Evolutionary conservation across 2,329 filamentous ascomycete species (phyloP).

Genomic region (Raffaelea deltoideospora): DNA sequence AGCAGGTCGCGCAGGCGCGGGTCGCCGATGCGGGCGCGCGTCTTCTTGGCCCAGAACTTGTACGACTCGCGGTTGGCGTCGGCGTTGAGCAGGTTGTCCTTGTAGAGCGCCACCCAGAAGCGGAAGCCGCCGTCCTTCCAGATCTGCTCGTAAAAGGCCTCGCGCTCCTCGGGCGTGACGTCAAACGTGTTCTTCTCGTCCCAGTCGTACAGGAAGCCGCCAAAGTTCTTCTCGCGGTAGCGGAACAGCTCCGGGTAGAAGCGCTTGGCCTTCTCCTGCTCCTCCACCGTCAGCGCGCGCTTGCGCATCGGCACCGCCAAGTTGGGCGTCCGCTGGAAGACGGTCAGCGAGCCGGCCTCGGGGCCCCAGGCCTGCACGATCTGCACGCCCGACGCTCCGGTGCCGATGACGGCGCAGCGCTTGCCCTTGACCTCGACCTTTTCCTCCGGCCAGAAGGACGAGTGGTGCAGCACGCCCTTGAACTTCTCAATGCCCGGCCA

Average conservation of each 20-base stretch:
- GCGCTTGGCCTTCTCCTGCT: constrained; percentile 30
- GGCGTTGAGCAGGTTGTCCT: constrained; percentile 29
- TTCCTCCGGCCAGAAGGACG: constrained; percentile 44
- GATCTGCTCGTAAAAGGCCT: constrained; percentile 29
- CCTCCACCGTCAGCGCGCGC: constrained; percentile 27
- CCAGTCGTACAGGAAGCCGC: constrained; percentile 43
- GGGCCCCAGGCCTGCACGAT: constrained; percentile 45
- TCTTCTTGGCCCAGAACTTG: constrained; percentile 38
- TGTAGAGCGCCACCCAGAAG: constrained; percentile 38
- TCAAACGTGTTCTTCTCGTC: constrained; percentile 39
- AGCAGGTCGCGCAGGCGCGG: constrained; percentile 32
- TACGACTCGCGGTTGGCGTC: constrained; percentile 38
- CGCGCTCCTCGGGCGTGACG: constrained; percentile 31
- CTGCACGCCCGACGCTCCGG: constrained; percentile 49
- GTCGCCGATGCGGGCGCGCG: constrained; percentile 32
- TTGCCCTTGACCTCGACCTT: constrained; percentile 42
- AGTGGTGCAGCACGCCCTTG: constrained; percentile 43
- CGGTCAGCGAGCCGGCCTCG: constrained; percentile 32
- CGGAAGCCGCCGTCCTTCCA: constrained; percentile 39
- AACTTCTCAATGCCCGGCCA: constrained; percentile 45
- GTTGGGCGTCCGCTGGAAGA: constrained; percentile 56
- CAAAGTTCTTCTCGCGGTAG: constrained; percentile 35
- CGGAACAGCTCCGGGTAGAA: constrained; percentile 36
- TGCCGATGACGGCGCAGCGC: constrained; percentile 46
- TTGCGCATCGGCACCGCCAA: constrained; percentile 47